Percentiles rank a stretch among this genome's conserved stretches.
phyloP scores from a whole-genome alignment of 164 flowering plant genomes.

The Annona cherimola region DNA sequence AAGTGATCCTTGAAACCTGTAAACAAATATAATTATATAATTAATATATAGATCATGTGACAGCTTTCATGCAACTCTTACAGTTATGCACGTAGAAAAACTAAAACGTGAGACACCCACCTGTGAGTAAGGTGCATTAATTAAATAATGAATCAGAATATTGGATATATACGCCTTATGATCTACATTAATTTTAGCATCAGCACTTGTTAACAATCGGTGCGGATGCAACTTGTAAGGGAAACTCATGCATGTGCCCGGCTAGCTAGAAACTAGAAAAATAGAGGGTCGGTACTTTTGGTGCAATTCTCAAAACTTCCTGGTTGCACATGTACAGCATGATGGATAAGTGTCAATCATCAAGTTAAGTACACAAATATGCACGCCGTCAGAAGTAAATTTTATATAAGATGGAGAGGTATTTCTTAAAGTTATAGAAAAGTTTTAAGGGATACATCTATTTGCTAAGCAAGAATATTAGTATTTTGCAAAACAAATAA shows the following conservation, averaged over 20 bases:
- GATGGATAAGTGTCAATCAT: not conserved
- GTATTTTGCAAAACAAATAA: too few relatives aligned
- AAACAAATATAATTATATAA: not conserved
- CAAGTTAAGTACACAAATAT: not conserved
- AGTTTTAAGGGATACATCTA: too few relatives aligned
- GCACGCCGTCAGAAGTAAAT: not conserved
- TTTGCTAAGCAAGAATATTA: too few relatives aligned
- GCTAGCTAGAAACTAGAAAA: not conserved
- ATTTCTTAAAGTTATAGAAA: not conserved
- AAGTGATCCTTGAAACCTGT: slow-evolving; percentile 9
- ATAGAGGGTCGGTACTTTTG: not conserved
- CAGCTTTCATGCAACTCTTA: not conserved
- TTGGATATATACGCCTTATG: too few relatives aligned
- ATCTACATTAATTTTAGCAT: too few relatives aligned
- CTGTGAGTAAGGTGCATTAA: too few relatives aligned
- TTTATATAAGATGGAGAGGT: not conserved
- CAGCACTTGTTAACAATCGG: not conserved
- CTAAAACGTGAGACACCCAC: too few relatives aligned
- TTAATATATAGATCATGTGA: not conserved
- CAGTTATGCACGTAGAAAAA: too few relatives aligned
- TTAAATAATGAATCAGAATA: too few relatives aligned
- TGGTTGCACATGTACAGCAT: slow-evolving; percentile 2
- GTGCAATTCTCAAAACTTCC: not conserved
- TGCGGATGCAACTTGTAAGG: not conserved
- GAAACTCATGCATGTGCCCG: not conserved